phyloP scores from a whole-genome alignment of 2,329 filamentous ascomycete species.

The Aspergillus hiratsukae region DNA sequence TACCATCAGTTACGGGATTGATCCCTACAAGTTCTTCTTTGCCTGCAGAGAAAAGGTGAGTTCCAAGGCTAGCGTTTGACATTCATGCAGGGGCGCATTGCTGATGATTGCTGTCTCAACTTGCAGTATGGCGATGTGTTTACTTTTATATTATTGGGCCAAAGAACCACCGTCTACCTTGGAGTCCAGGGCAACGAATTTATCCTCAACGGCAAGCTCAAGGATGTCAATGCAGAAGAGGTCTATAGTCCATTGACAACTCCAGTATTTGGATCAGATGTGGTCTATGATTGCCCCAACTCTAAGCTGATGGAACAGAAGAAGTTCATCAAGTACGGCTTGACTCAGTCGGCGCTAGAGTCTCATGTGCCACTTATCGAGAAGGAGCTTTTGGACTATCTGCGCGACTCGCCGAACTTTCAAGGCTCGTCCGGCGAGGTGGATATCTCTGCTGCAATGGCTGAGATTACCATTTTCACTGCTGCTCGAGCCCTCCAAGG shows the following conservation, averaged over 20 bases:
- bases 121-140: conserved; percentile 80
- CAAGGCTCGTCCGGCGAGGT: conserved; percentile 57
- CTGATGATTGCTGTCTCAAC: conserved; percentile 7
- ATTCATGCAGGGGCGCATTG: neutral
- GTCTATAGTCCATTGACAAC: conserved; percentile 74
- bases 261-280: conserved; percentile 73
- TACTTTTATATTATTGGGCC: conserved; percentile 82
- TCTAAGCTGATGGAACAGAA: conserved; percentile 95
- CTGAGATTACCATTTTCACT: conserved; percentile 78
- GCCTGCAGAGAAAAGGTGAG: conserved; percentile 65
- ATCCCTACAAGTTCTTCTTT: conserved; percentile 78
- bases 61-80: neutral
- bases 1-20: conserved; percentile 43
- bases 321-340: conserved; percentile 67
- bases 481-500: conserved; percentile 71
- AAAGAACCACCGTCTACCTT: conserved; percentile 81
- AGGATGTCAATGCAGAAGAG: conserved; percentile 86
- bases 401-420: conserved; percentile 53
- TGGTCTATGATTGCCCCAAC: conserved; percentile 88
- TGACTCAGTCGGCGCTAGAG: conserved; percentile 56
- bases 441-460: conserved; percentile 63
- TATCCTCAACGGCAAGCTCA: conserved; percentile 85
- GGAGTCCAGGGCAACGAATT: conserved; percentile 84
- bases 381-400: conserved; percentile 53
- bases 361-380: conserved; percentile 81